These are phyloP conservation scores for Lizonia empirigonia DNA, from an alignment of 2,329 filamentous ascomycete species.

Conservation along the genomic window DNA sequence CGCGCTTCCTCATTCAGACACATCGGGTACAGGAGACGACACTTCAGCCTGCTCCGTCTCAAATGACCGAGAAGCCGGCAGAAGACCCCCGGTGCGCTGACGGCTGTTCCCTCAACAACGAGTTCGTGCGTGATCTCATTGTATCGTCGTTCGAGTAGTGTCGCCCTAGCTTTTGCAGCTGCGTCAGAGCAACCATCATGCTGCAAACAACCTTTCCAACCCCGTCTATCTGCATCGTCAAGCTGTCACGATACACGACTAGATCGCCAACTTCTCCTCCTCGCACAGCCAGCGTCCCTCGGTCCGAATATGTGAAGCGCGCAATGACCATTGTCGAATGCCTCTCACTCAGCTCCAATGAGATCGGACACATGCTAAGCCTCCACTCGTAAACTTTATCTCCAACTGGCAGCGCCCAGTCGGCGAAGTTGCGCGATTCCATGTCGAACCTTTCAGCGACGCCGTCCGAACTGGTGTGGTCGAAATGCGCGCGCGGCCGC, in stretches of 20 bases:
- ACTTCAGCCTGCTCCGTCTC: neutral
- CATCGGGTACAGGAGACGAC: neutral
- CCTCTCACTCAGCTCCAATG: conserved; percentile 30
- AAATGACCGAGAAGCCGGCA: conserved; percentile 16
- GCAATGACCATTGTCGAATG: conserved; percentile 30
- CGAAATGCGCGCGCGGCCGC: conserved; percentile 40
- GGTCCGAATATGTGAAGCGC: conserved; percentile 38
- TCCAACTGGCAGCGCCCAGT: conserved; percentile 31
- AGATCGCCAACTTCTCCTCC: conserved; percentile 40
- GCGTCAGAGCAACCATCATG: conserved; percentile 33
- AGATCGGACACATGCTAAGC: conserved; percentile 30
- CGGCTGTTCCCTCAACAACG: conserved; percentile 16
- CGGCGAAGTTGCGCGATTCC: conserved; percentile 41
- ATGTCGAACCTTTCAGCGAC: conserved; percentile 19
- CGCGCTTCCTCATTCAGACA: neutral
- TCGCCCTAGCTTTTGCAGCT: conserved; percentile 39
- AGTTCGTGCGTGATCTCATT: conserved; percentile 13
- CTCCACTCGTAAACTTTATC: conserved; percentile 33
- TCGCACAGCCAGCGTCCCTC: conserved; percentile 32
- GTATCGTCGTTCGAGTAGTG: conserved; percentile 26
- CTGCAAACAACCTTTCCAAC: conserved; percentile 37
- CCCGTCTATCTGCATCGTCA: conserved; percentile 31
- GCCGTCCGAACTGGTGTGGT: conserved; percentile 19
- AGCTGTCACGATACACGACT: conserved; percentile 30
- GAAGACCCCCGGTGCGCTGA: conserved; percentile 20